Base-by-base conservation (phyloP, 176 grass and related monocot genomes). In the Thinopyrum elongatum region DNA sequence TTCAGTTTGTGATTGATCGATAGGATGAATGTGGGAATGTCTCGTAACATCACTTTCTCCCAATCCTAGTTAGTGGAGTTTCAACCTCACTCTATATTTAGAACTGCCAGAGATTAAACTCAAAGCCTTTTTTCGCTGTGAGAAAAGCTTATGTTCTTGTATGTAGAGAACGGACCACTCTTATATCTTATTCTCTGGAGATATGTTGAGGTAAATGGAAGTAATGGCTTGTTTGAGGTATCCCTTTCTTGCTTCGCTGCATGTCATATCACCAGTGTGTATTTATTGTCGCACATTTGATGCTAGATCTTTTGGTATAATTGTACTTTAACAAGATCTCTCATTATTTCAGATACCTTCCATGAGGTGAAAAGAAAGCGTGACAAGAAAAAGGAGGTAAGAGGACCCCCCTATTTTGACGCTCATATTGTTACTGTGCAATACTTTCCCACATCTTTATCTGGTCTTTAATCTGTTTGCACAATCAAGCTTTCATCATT, bases 351-450 rank as follows among this genome's bases (percentile, higher is more conserved):
- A 95, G 94, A 93, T 89, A 85, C 91, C 68, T 95, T 95, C 60
- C 94, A 95, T 41, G 94, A 95, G 87, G 94, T 95, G 26, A 95
- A 85, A 78, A 93, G 91, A 85, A 95, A 85, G 84, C 89, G 86
- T 49, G 91, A 95, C 61, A 95, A 95, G 91, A 95, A 90, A 93
- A 93, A 93, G 35, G 94, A 95, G 94, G 94, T 93, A 80, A 84
- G 46, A 22, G 71, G 11, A 25, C 36, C 38, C 33, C 51, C 73
- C n/a, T 12, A 14, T 61, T 77, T 46, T 47, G 12, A 27, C 31
- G 36, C 7, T 74, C 63, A 1, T 47, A 74, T 19, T 73, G 33
- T 65, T 80, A 80, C 2, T 33, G 27, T 51, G 79, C 27, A 64
- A 34, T 51, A 49, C 55, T 38, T 68, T 70, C 30, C 13, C 30